Percentiles rank a stretch among this genome's conserved stretches.
phyloP scores from a whole-genome alignment of 495 filamentous ascomycete genomes.

The Lichenothelia convexa region DNA sequence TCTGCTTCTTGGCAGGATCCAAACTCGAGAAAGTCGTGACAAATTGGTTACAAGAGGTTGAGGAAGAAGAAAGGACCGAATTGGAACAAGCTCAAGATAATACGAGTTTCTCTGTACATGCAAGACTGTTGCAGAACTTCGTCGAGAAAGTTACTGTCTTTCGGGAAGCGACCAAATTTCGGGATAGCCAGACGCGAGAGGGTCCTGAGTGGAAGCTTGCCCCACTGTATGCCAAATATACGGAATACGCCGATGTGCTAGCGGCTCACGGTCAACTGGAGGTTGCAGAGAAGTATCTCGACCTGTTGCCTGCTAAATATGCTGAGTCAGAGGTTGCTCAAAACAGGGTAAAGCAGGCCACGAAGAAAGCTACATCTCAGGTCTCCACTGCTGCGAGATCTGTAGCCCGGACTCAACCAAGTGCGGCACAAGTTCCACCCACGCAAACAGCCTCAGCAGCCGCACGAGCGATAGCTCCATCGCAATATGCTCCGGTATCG shows the following conservation, averaged over 20 bases:
- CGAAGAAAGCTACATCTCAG: constrained; percentile 40
- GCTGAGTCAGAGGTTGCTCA: constrained; percentile 77
- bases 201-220: constrained; percentile 76
- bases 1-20: constrained; percentile 88
- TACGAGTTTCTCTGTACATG: constrained; percentile 81
- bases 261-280: constrained; percentile 75
- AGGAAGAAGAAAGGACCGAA: constrained; percentile 59
- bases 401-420: not conserved
- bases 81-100: constrained; percentile 47
- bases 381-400: constrained; percentile 11
- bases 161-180: constrained; percentile 80
- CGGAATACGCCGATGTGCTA: constrained; percentile 90
- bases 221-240: constrained; percentile 82
- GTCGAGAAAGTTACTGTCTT: constrained; percentile 98
- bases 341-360: constrained; percentile 73
- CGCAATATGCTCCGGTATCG: not conserved
- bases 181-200: constrained; percentile 52
- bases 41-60: constrained; percentile 82
- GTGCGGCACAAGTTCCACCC: not conserved
- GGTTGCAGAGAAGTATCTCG: constrained; percentile 77
- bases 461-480: not conserved
- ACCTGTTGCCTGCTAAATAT: constrained; percentile 70
- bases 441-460: not conserved
- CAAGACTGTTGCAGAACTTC: constrained; percentile 69
- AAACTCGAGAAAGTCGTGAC: constrained; percentile 91